phyloP scores from a whole-genome alignment of 768 basidiomycete genomes.

The Leccinum sublutescens region DNA sequence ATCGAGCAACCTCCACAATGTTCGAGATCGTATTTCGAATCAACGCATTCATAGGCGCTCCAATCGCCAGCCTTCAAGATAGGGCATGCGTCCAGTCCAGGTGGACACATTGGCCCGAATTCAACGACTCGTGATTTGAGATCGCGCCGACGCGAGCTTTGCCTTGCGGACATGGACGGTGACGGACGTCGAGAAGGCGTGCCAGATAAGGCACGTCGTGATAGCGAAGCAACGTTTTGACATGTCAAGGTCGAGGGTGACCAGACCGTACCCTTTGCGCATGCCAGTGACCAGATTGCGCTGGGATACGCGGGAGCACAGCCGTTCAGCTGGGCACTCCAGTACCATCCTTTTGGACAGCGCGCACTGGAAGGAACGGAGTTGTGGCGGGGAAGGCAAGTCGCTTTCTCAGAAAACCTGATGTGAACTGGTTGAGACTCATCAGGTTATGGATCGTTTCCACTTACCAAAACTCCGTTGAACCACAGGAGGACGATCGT shows the following conservation, averaged over 20 bases:
- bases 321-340: neutral
- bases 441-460: neutral
- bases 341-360: conserved; percentile 23
- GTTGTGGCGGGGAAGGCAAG: conserved; percentile 11
- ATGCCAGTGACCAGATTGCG: conserved; percentile 20
- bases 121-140: conserved; percentile 34
- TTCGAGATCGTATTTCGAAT: conserved; percentile 58
- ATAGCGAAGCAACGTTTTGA: conserved; percentile 31
- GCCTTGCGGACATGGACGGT: conserved; percentile 31
- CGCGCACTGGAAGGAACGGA: neutral
- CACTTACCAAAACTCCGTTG: conserved; percentile 14
- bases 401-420: conserved; percentile 16
- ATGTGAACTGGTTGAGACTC: neutral
- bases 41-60: conserved; percentile 61
- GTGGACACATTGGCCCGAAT: conserved; percentile 43
- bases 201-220: conserved; percentile 5
- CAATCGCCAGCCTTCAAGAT: conserved; percentile 38
- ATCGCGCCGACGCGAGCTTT: conserved; percentile 25
- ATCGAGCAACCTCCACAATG: conserved; percentile 77
- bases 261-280: conserved; percentile 49
- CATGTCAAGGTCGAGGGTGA: conserved; percentile 41
- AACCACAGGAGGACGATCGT: neutral
- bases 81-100: conserved; percentile 55
- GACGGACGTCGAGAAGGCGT: conserved; percentile 30
- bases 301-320: conserved; percentile 16